Conservation (phyloP, 345 rosid genomes). For the Arabidopsis arenosa region DNA sequence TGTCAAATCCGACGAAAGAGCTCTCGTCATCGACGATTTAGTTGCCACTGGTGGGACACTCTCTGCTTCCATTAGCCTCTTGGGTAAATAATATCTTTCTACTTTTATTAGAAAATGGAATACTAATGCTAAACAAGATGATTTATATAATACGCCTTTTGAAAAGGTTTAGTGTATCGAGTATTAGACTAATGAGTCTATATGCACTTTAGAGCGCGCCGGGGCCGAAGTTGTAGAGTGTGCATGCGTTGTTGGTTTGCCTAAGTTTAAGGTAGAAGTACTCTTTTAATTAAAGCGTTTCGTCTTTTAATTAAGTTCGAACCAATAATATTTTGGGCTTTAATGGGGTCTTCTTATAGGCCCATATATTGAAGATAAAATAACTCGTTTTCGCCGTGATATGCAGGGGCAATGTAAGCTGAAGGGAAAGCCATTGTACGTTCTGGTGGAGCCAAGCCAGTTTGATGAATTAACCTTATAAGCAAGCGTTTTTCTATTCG, state of each 20-base stretch:
- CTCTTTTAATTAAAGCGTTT: too few species aligned
- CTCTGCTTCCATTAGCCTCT: constrained; percentile 80
- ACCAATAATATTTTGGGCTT: background rate
- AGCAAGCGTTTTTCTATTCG: background rate
- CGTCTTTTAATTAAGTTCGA: background rate
- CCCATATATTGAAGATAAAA: background rate
- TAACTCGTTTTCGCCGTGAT: background rate
- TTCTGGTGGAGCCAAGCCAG: constrained; percentile 64
- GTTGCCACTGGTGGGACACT: constrained; percentile 96
- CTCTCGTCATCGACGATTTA: constrained; percentile 78
- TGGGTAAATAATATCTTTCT: constrained; percentile 53
- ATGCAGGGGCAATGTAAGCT: constrained; percentile 73
- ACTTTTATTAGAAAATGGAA: background rate
- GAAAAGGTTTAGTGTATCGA: background rate
- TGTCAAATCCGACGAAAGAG: constrained; percentile 69
- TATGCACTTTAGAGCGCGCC: constrained; percentile 60
- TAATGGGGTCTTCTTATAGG: background rate
- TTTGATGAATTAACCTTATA: constrained; percentile 6
- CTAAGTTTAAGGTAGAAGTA: constrained; percentile 63
- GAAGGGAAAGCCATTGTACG: constrained; percentile 72
- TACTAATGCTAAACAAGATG: background rate
- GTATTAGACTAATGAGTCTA: background rate
- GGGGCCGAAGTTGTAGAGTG: constrained; percentile 91
- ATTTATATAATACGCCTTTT: background rate
- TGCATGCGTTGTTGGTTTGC: constrained; percentile 88